These are phyloP conservation scores for Lojkania enalia DNA, from an alignment of 2,329 filamentous ascomycete species.

Conservation along the genomic window DNA sequence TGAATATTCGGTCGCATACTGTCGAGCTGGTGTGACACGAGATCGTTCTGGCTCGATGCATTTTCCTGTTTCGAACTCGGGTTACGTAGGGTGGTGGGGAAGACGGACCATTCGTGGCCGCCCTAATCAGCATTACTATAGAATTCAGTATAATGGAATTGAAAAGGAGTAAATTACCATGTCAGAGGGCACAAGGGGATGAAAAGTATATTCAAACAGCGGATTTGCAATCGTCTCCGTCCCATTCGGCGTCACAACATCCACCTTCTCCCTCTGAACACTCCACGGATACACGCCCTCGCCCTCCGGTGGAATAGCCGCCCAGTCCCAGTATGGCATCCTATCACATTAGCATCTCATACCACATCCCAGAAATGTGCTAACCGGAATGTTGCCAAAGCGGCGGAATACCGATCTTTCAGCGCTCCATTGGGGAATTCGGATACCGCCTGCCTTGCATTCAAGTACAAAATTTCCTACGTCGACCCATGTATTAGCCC, in stretches of 20 bases:
- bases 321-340: slow-evolving; percentile 53
- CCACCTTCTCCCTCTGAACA: slow-evolving; percentile 38
- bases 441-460: slow-evolving; percentile 44
- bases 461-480: slow-evolving; percentile 46
- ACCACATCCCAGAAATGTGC: no score
- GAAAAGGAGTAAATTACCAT: slow-evolving; percentile 42
- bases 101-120: slow-evolving; percentile 16
- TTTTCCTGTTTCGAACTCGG: slow-evolving; percentile 19
- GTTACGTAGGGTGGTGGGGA: slow-evolving; percentile 49
- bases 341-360: no score
- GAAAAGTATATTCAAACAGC: slow-evolving; percentile 48
- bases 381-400: slow-evolving; percentile 42
- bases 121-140: no score
- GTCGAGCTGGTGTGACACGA: slow-evolving; percentile 51
- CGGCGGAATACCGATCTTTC: slow-evolving; percentile 42
- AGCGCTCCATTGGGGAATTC: slow-evolving; percentile 44
- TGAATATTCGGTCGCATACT: slow-evolving; percentile 64
- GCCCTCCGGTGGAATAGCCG: slow-evolving; percentile 39
- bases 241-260: slow-evolving; percentile 37
- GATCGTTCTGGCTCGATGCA: slow-evolving; percentile 27
- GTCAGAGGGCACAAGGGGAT: slow-evolving; percentile 60
- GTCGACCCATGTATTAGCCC: slow-evolving; percentile 8
- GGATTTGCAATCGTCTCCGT: slow-evolving; percentile 45
- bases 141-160: not conserved
- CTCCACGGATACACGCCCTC: slow-evolving; percentile 42